These are phyloP conservation scores for Rhododendron ferrugineum DNA, from an alignment of 148 eudicot genomes.

Conservation along the genomic window DNA sequence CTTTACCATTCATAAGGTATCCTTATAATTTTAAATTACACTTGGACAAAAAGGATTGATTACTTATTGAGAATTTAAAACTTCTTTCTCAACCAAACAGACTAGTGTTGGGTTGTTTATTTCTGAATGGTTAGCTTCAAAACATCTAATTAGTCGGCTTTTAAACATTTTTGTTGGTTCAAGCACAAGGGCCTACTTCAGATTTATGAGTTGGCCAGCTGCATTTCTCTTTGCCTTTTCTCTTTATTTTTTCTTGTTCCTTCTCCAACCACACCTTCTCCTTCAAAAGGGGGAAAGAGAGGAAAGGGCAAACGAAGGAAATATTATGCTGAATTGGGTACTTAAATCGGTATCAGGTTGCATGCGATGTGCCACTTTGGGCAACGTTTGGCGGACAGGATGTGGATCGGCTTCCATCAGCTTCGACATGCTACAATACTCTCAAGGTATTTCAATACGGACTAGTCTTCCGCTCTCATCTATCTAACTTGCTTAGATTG, in stretches of 20 bases:
- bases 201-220: neutral
- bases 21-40: neutral
- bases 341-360: constrained; percentile 44
- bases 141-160: neutral
- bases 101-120: neutral
- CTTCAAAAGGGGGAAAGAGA: neutral
- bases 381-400: constrained; percentile 94
- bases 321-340: neutral
- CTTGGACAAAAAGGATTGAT: neutral
- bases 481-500: neutral
- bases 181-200: neutral
- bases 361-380: constrained; percentile 86
- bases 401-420: constrained; percentile 97
- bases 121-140: neutral
- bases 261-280: neutral
- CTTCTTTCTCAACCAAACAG: neutral
- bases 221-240: neutral
- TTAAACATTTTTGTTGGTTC: neutral
- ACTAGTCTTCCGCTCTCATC: neutral
- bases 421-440: constrained; percentile 98
- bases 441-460: constrained; percentile 54
- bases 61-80: neutral
- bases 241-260: neutral
- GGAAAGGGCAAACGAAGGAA: neutral
- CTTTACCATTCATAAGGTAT: constrained; percentile 96